Evolutionary conservation across 257 asterid genomes (phyloP), one percentile per base, ranked within the genome.

Genomic region (Agastache rugosa): DNA sequence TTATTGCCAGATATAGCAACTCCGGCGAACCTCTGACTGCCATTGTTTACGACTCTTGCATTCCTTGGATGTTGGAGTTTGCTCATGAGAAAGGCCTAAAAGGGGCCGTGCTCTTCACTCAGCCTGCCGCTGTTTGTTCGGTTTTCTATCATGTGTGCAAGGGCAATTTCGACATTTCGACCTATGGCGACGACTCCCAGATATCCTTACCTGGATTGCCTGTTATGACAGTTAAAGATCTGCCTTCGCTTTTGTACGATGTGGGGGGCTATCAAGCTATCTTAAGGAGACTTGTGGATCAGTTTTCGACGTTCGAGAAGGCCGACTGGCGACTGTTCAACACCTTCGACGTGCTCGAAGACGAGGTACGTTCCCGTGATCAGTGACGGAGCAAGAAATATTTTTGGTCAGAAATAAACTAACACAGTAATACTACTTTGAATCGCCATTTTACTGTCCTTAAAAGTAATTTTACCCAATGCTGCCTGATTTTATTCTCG

Each of bases 311-410:
- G 16, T 71, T 81, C 6, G 83, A 78, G 45, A 67, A 78, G 63
- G 95, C 92, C 25, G 90, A 88, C 29, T 90, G 92, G 95, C 75
- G 83, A 62, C 79, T 88, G 45, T 85, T 85, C 84, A 89, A 89
- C 86, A 78, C 90, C 22, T 87, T 91, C 6, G 83, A 89, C 63
- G 75, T 56, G 75, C 87, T 89, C 2, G 97, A 89, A 73, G 31
- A 34, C 5, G 87, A 88, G 90, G 91, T 53, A 74, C 17, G n/a
- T 5, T n/a, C n/a, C n/a, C n/a, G n/a, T n/a, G n/a, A n/a, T n/a
- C n/a, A n/a, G n/a, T n/a, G n/a, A n/a, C n/a, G n/a, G n/a, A n/a
- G n/a, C n/a, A n/a, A n/a, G n/a, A n/a, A n/a, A n/a, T n/a, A n/a
- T n/a, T n/a, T n/a, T n/a, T n/a, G n/a, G n/a, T n/a, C n/a, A n/a